Conservation (phyloP, 805 yeast genomes). For the Cyberlindnera japonica region DNA sequence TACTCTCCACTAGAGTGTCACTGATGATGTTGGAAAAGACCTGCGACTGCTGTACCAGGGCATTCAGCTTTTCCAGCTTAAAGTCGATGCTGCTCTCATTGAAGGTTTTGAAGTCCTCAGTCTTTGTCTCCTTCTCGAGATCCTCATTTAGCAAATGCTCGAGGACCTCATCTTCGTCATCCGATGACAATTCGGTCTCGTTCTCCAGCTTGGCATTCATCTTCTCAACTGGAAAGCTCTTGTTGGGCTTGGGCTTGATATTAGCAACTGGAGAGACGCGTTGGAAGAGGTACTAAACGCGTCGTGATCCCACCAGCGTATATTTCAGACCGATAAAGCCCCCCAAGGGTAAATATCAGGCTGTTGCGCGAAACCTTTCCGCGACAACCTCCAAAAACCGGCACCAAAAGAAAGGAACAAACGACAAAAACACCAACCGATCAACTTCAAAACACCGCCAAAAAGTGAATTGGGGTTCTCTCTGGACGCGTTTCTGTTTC, state of each 20-base stretch:
- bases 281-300: neutral
- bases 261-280: neutral
- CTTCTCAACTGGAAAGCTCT: too few species aligned
- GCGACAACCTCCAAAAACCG: too few species aligned
- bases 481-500: neutral
- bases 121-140: neutral
- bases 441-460: neutral
- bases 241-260: neutral
- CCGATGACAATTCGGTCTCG: neutral
- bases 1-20: slow-evolving; percentile 60
- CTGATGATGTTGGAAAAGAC: slow-evolving; percentile 84
- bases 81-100: slow-evolving; percentile 46
- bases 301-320: neutral
- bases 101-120: slow-evolving; percentile 22
- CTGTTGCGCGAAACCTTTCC: too few species aligned
- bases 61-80: slow-evolving; percentile 64
- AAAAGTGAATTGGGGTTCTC: neutral
- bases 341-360: too few species aligned
- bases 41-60: slow-evolving; percentile 81
- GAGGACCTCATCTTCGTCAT: slow-evolving; percentile 21
- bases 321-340: neutral
- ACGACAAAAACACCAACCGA: slow-evolving; percentile 2
- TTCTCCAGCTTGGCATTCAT: neutral
- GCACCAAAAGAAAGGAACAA: neutral
- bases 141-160: slow-evolving; percentile 16